Evolutionary conservation across 1,284 basidiomycete genomes (phyloP).

Genomic region (Ceratorhiza oryzae-sativae): DNA sequence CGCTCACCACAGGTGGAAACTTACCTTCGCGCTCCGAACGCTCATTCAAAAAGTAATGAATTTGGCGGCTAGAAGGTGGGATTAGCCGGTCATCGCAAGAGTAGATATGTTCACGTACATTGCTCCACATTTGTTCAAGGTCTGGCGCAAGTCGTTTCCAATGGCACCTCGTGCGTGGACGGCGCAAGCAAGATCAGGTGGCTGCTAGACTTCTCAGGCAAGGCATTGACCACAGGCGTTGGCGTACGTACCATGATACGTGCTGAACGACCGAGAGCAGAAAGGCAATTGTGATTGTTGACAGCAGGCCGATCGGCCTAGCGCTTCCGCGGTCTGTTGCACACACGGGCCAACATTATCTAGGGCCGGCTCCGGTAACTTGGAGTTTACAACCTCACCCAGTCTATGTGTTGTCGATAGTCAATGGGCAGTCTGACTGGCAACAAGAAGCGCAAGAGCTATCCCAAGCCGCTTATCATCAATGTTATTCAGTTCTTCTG

Average conservation of each 20-base stretch:
- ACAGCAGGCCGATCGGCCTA: not conserved
- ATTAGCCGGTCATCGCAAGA: not conserved
- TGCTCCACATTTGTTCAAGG: constrained; percentile 32
- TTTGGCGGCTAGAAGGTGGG: constrained; percentile 5
- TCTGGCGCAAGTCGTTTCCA: constrained; percentile 25
- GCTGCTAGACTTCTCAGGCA: constrained; percentile 8
- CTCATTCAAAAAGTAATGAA: constrained; percentile 32
- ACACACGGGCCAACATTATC: constrained; percentile 1
- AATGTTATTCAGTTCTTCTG: constrained; percentile 63
- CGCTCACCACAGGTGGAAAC: not conserved
- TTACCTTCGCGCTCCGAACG: constrained; percentile 30
- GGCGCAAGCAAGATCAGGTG: constrained; percentile 36
- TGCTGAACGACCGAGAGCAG: not conserved
- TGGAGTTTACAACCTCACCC: constrained; percentile 2
- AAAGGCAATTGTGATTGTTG: constrained; percentile 26
- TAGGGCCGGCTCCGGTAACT: constrained; percentile 21
- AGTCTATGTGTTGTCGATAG: not conserved
- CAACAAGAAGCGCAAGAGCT: constrained; percentile 25
- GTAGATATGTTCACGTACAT: constrained; percentile 8
- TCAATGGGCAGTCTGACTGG: constrained; percentile 3
- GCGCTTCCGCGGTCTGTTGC: constrained; percentile 2
- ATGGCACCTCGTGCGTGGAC: constrained; percentile 29
- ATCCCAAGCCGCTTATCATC: constrained; percentile 46
- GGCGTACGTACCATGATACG: constrained; percentile 9
- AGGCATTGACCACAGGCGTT: not conserved